Evolutionary conservation across 176 grass and related monocot species (phyloP).

Genomic region (Leersia perrieri): DNA sequence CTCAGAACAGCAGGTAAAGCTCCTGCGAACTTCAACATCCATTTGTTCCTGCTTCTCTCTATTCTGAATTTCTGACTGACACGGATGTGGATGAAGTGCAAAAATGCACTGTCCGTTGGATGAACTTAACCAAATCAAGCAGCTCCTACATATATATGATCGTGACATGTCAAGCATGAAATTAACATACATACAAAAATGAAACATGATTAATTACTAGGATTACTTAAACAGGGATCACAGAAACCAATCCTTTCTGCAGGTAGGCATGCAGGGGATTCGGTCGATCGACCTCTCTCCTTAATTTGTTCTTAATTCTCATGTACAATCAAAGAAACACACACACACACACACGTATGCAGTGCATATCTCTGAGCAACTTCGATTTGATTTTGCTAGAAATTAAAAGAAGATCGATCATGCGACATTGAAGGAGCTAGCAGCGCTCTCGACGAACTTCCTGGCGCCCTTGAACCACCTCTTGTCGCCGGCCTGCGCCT

Average conservation of each 20-base stretch:
- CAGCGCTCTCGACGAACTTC: conserved; percentile 78
- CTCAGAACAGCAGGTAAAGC: not conserved
- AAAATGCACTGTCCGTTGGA: not conserved
- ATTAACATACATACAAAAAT: not conserved
- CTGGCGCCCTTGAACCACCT: conserved; percentile 95
- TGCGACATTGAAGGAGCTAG: conserved; percentile 69
- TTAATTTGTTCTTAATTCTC: conserved; percentile 30
- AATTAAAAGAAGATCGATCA: not conserved
- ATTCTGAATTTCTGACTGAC: not conserved
- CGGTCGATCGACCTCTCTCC: conserved; percentile 12
- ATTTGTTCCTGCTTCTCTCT: not conserved
- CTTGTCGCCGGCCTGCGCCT: conserved; percentile 96
- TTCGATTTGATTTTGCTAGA: not conserved
- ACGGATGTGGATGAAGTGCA: not conserved
- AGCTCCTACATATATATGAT: not conserved
- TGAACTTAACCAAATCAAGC: not conserved
- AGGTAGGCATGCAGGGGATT: not conserved
- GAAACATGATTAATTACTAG: conserved; percentile 18
- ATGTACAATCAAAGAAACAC: conserved; percentile 76
- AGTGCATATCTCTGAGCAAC: conserved; percentile 23
- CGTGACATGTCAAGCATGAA: not conserved
- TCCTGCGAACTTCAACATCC: not conserved
- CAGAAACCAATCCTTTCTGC: conserved; percentile 7
- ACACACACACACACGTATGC: conserved; percentile 16
- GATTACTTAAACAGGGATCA: conserved; percentile 1